These are phyloP conservation scores for Themeda triandra DNA, from an alignment of 176 grass and related monocot genomes.

Conservation along the genomic window DNA sequence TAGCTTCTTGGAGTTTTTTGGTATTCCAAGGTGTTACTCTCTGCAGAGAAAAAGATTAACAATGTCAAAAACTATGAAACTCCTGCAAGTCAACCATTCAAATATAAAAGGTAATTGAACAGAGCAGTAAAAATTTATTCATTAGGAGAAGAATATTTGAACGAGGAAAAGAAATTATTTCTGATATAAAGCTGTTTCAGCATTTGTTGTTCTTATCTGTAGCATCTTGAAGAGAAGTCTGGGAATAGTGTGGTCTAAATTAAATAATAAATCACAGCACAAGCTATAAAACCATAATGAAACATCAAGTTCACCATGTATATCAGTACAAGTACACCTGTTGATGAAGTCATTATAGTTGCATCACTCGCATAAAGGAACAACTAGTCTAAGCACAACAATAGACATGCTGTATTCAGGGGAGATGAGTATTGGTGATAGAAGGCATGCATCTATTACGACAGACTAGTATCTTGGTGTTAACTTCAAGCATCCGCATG, in stretches of 20 bases:
- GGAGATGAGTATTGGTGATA: not conserved
- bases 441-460: not conserved
- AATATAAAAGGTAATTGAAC: constrained; percentile 7
- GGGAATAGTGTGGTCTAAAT: not conserved
- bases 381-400: not conserved
- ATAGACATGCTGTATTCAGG: not conserved
- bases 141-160: not conserved
- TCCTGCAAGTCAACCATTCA: not conserved
- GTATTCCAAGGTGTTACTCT: constrained; percentile 86
- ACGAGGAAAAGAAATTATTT: not conserved
- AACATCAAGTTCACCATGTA: not conserved
- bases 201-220: not conserved
- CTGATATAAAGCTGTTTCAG: not conserved
- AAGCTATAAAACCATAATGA: not conserved
- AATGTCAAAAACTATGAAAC: not conserved
- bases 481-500: not conserved
- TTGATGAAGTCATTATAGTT: not conserved
- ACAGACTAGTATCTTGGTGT: not conserved
- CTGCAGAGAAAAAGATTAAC: constrained; percentile 32
- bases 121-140: not conserved
- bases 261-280: not conserved
- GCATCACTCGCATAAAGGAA: not conserved
- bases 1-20: constrained; percentile 58
- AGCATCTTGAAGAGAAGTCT: not conserved
- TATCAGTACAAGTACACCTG: not conserved